Evolutionary conservation across 129 eudicot genomes (phyloP).

Genomic region (Arctium lappa): DNA sequence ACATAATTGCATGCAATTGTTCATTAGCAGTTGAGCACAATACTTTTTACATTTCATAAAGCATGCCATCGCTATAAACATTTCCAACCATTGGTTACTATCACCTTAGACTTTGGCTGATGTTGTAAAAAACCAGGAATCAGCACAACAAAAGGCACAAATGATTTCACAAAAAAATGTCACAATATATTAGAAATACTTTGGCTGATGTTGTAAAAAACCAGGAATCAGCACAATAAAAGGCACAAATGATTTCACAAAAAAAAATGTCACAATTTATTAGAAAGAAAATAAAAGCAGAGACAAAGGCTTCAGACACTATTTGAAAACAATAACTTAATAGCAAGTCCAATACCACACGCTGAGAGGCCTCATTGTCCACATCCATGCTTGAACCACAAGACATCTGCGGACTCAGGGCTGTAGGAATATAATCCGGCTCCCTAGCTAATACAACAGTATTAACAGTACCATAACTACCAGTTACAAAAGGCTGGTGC

Average conservation of each 20-base stretch:
- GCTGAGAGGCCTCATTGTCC: conserved; percentile 72
- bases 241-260: not conserved
- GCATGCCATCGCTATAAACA: no score
- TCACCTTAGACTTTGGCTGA: no score
- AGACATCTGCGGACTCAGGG: conserved; percentile 45
- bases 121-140: no score
- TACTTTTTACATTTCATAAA: no score
- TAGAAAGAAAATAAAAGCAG: not conserved
- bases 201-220: no score
- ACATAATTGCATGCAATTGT: no score
- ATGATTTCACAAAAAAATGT: not conserved
- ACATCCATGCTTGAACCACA: conserved; percentile 85
- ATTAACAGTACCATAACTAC: conserved; percentile 66
- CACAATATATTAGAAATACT: not conserved
- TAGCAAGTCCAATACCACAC: conserved; percentile 47
- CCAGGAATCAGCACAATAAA: no score
- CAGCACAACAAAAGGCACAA: not conserved
- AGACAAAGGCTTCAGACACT: not conserved
- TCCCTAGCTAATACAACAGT: conserved; percentile 65
- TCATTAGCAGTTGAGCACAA: no score
- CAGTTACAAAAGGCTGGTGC: conserved; percentile 66
- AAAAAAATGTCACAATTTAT: not conserved
- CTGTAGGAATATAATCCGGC: conserved; percentile 48
- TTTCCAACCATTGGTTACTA: no score
- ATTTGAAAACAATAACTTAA: not conserved